Conservation (phyloP, 345 rosid genomes). For the Cardamine occulta region DNA sequence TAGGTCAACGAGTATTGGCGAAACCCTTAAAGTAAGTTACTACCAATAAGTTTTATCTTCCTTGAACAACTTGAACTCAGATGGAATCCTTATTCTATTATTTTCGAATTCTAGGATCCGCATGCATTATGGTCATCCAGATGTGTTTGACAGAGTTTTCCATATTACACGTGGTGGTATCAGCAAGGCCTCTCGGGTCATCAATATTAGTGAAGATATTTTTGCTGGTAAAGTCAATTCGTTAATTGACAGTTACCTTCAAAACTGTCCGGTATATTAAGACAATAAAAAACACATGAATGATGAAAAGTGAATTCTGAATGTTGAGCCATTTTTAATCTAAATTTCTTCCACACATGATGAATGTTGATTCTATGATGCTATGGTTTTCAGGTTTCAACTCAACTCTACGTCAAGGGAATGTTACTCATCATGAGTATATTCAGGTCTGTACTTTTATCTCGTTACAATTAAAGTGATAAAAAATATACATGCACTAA, state of each 20-base stretch:
- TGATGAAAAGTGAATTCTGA: conserved; percentile 16
- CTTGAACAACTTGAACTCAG: conserved; percentile 8
- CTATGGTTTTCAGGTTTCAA: conserved; percentile 70
- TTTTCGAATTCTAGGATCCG: conserved; percentile 67
- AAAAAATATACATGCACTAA: neutral
- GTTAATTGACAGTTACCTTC: conserved; percentile 23
- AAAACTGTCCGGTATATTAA: neutral
- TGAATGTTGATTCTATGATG: neutral
- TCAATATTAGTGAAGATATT: conserved; percentile 97
- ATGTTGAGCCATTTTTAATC: neutral
- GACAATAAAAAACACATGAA: neutral
- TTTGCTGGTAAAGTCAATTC: conserved; percentile 61
- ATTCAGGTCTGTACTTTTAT: conserved; percentile 66
- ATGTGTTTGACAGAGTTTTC: conserved; percentile 95
- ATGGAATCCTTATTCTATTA: conserved; percentile 16
- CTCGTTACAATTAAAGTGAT: conserved; percentile 9
- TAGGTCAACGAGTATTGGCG: conserved; percentile 96
- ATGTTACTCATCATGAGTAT: conserved; percentile 97
- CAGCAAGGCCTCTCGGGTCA: conserved; percentile 99
- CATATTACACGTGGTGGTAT: conserved; percentile 99
- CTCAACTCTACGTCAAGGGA: conserved; percentile 96
- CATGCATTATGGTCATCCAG: conserved; percentile 99
- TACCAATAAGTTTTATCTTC: conserved; percentile 20
- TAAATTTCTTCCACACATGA: neutral
- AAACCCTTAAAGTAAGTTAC: conserved; percentile 87